Evolutionary conservation across 2,329 filamentous ascomycete species (phyloP).

Genomic region (Alternaria novae-zelandiae): DNA sequence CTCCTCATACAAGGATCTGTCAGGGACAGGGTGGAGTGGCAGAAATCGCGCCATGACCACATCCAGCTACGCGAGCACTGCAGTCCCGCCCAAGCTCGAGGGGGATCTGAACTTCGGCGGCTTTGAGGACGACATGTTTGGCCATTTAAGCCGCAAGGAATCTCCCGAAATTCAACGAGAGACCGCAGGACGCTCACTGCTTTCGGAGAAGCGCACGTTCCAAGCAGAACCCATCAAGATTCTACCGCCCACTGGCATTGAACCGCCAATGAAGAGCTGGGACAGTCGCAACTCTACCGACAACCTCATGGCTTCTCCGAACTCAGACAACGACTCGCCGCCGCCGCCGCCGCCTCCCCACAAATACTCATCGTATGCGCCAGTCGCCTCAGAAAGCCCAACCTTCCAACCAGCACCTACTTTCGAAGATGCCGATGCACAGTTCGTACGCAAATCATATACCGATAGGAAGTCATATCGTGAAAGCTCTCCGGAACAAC

Average conservation of each 20-base stretch:
- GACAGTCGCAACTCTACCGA: conserved; percentile 60
- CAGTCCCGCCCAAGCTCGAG: conserved; percentile 60
- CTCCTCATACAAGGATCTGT: conserved; percentile 27
- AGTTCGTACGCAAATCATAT: conserved; percentile 36
- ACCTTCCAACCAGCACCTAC: conserved; percentile 30
- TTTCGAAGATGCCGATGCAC: conserved; percentile 39
- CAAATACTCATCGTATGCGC: conserved; percentile 42
- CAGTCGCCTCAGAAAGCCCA: conserved; percentile 43
- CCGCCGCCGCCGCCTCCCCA: conserved; percentile 44
- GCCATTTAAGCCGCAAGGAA: conserved; percentile 36
- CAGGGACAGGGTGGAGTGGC: conserved; percentile 16
- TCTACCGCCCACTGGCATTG: conserved; percentile 52
- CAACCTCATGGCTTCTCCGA: conserved; percentile 54
- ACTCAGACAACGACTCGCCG: conserved; percentile 43
- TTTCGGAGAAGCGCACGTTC: conserved; percentile 44
- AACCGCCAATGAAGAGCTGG: conserved; percentile 60
- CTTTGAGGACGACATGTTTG: conserved; percentile 61
- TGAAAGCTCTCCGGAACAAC: conserved; percentile 31
- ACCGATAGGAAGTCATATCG: conserved; percentile 28
- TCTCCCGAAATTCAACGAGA: conserved; percentile 36
- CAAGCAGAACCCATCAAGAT: conserved; percentile 54
- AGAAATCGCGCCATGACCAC: conserved; percentile 54
- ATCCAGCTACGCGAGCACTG: conserved; percentile 58
- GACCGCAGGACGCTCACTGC: conserved; percentile 40
- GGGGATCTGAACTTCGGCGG: conserved; percentile 43